phyloP scores from a whole-genome alignment of 129 eudicot species.

The Centella asiatica region DNA sequence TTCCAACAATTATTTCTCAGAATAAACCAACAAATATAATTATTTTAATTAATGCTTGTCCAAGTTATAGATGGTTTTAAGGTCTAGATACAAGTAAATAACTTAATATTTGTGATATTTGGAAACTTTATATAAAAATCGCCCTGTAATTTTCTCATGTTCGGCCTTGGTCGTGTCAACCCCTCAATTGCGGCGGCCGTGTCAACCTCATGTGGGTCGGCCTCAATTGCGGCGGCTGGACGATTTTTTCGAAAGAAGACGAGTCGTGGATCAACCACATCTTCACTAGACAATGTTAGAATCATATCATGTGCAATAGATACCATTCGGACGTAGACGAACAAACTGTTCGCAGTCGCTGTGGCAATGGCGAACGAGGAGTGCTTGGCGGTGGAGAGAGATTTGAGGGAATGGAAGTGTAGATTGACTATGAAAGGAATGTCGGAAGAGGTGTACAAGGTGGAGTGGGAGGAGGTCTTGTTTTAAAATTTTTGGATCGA shows the following conservation, averaged over 20 bases:
- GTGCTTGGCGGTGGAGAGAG: slow-evolving; percentile 36
- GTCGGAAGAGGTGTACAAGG: slow-evolving; percentile 53
- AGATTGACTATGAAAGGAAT: slow-evolving; percentile 43
- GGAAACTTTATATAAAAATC: too few species aligned
- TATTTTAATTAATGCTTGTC: too few species aligned
- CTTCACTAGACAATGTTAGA: slow-evolving; percentile 27
- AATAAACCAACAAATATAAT: too few species aligned
- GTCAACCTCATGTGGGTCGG: slow-evolving; percentile 75
- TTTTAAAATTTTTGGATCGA: too few species aligned
- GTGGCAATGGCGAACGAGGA: slow-evolving; percentile 17
- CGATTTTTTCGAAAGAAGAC: slow-evolving; percentile 74
- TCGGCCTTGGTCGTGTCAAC: too few species aligned
- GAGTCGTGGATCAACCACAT: slow-evolving; percentile 47
- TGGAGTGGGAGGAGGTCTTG: slow-evolving; percentile 96
- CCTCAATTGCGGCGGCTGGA: slow-evolving; percentile 75
- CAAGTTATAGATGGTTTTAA: too few species aligned
- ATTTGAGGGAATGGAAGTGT: slow-evolving; percentile 56
- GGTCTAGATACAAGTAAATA: too few species aligned
- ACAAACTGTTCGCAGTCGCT: slow-evolving; percentile 36
- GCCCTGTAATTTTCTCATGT: slow-evolving; percentile 83
- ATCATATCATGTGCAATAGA: slow-evolving; percentile 53
- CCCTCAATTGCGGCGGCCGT: too few species aligned
- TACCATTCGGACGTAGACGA: slow-evolving; percentile 41
- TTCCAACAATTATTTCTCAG: too few species aligned
- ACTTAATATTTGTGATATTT: too few species aligned